phyloP scores from a whole-genome alignment of 139 green algal species.

The Tetradesmus obliquus region DNA sequence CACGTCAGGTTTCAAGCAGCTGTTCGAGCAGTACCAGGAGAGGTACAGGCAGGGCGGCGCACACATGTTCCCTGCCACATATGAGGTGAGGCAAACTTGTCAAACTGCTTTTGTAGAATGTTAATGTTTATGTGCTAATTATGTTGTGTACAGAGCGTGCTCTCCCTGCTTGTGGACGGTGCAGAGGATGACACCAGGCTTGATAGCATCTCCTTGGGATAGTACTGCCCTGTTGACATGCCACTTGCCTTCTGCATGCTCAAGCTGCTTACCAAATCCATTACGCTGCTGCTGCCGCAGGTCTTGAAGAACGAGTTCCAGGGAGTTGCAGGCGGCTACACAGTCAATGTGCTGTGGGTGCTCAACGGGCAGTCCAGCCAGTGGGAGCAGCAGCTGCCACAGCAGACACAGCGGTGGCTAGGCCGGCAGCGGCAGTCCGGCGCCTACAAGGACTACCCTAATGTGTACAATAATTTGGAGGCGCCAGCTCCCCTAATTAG shows the following conservation, averaged over 20 bases:
- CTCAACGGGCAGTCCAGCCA: not conserved
- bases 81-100: not conserved
- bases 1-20: not conserved
- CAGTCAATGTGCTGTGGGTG: constrained; percentile 30
- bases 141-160: not conserved
- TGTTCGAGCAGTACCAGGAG: constrained; percentile 7
- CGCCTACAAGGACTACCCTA: constrained; percentile 16
- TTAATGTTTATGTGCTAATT: not conserved
- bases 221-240: not conserved
- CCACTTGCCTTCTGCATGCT: not conserved
- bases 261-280: not conserved
- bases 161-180: not conserved
- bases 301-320: constrained; percentile 12
- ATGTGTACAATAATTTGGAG: constrained; percentile 12
- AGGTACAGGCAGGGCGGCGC: constrained; percentile 2
- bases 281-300: not conserved
- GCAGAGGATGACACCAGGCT: not conserved
- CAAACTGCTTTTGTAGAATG: not conserved
- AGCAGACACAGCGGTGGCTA: constrained; percentile 19
- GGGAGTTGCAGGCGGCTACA: constrained; percentile 26
- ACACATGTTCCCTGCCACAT: constrained; percentile 12
- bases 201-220: not conserved
- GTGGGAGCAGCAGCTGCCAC: constrained; percentile 21
- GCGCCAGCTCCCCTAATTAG: constrained; percentile 31
- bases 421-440: not conserved